Evolutionary conservation across 176 grass and related monocot genomes (phyloP), one percentile per base, ranked within the genome.

Genomic region (Oryza longistaminata): DNA sequence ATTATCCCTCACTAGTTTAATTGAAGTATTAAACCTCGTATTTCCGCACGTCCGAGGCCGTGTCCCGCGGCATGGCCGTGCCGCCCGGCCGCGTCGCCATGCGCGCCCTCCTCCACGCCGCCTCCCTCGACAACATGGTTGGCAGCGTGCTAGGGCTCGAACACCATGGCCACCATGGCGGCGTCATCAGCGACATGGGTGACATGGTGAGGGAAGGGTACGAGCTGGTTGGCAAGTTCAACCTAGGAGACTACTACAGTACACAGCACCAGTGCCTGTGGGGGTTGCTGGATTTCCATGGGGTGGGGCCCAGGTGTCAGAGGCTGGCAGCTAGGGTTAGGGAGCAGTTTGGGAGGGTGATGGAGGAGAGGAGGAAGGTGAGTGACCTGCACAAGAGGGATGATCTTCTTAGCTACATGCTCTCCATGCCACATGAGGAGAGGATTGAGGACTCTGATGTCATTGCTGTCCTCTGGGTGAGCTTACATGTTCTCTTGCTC

Each of bases 391-490:
- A 66, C 16, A 13, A 12, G 13, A 52, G 2, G 71, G 82, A 64
- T 33, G 81, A 85, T 25, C 75, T 88, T 19, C 85, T 88, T 11
- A 73, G 86, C 72, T 64, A 85, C 53, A 77, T 91, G 71, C 76
- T 91, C 48, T 12, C 50, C 3, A 16, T 91, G 31, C 72, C 72
- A 27, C 25, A 85, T 46, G 86, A 91, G 14, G 90, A 88, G 66
- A 81, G 25, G 6, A 19, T 91, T 0, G 16, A 76, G 12, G 90
- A 88, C 19, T 37, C 72, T 15, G 90, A 88, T 80, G 71, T 79
- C 8, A 74, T 85, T 7, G 77, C 86, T 27, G 67, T 91, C 33
- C 77, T 91, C 15, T 91, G 90, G 90, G 90, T 91, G 19, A 81
- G 52, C 13, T 67, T 67, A 12, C 19, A 55, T 21, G 4, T 53